Evolutionary conservation across 2,329 filamentous ascomycete genomes (phyloP), one percentile per base, ranked within the genome.

Genomic region (Phialophora verrucosa): DNA sequence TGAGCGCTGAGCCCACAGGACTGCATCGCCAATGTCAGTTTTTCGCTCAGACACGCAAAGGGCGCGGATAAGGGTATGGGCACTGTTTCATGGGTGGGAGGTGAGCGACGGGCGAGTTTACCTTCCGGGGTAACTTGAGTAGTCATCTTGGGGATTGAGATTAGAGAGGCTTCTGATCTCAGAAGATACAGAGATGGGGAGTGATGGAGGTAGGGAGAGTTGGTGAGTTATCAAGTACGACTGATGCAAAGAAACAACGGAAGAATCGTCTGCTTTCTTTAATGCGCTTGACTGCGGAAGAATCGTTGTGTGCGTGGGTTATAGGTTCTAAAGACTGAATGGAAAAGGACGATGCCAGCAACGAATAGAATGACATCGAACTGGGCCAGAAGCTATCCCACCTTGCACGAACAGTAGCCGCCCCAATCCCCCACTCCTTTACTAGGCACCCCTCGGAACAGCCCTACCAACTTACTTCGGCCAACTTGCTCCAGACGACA

Each of bases 1-100:
- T 55, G 94, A 98, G 85, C 95, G 93, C 85, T 99, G 95, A 72
- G 95, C 94, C 95, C 95, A 99, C 81, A 93, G 91, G 75, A 99
- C 95, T 98, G 76, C 31, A 70, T n/a, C 12, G 50, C 23, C 27
- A 20, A 14, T 35, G 62, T 62, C 25, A 62, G 62, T 44, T 4
- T 31, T 60, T 55, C n/a, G 44, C 4, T 64, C 27, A 11, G 47
- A 14, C 10, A 8, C 44, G n/a, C 14, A 38, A 29, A 11, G 20
- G n/a, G 4, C 7, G 14, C 42, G n/a, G 11, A 17, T 17, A 29
- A 20, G 29, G 49, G 25, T 12, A 55, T 35, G 14, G 14, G 4
- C 10, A 51, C 20, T 27, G 17, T 14, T 35, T 8, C 29, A 27
- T 27, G 20, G 17, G 32, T 54, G 4, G 12, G 27, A 57, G 51